Evolutionary conservation across 2,329 filamentous ascomycete genomes (phyloP).

Genomic region (Malbranchea cinnamomea): DNA sequence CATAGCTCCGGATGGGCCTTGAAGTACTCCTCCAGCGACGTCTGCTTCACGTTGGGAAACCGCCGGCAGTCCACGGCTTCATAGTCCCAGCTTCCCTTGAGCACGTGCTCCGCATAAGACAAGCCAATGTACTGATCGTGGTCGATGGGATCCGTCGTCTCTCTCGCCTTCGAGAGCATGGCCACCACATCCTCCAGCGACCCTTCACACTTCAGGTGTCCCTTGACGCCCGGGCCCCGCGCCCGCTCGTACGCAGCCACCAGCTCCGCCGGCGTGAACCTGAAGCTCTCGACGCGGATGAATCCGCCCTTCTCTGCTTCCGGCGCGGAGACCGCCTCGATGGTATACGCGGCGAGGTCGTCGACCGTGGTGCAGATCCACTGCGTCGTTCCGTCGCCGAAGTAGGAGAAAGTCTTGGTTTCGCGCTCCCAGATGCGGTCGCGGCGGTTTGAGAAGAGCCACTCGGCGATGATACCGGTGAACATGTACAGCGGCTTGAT

Average conservation of each 20-base stretch:
- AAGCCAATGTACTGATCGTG: no score
- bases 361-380: neutral
- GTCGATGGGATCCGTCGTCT: no score
- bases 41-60: no score
- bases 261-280: neutral
- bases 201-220: no score
- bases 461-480: conserved; percentile 17
- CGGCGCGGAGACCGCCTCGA: neutral
- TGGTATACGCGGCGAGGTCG: neutral
- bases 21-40: no score
- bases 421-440: neutral
- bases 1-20: no score
- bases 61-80: no score
- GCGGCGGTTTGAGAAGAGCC: conserved; percentile 10
- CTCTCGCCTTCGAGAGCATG: no score
- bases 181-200: no score
- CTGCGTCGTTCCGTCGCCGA: neutral
- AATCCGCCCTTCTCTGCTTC: neutral
- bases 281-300: neutral
- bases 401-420: neutral
- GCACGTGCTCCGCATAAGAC: no score
- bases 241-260: neutral
- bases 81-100: no score
- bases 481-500: conserved; percentile 20
- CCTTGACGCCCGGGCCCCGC: no score